Evolutionary conservation across 176 grass and related monocot genomes (phyloP).

Genomic region (Pharus latifolius): DNA sequence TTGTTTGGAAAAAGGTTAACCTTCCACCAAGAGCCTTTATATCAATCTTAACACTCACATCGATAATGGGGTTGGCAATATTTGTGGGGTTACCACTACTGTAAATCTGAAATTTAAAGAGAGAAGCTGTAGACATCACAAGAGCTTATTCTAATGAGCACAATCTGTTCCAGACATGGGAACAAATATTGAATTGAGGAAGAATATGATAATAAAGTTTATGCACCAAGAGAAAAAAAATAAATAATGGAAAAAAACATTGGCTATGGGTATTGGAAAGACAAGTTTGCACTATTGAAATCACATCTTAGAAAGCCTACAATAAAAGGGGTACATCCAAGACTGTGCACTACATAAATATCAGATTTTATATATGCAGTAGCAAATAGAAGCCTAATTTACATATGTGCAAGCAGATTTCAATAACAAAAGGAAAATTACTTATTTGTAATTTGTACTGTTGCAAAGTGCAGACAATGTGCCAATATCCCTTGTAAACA

Average conservation of each 20-base stretch:
- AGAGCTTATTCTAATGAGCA: not conserved
- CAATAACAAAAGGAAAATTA: too few species aligned
- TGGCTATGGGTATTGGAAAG: not conserved
- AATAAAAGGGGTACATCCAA: too few species aligned
- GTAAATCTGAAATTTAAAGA: conserved; percentile 73
- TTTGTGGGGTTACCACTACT: conserved; percentile 98
- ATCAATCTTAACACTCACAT: conserved; percentile 94
- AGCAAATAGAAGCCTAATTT: not conserved
- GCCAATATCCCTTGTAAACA: too few species aligned
- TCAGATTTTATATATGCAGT: not conserved
- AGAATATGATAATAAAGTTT: not conserved
- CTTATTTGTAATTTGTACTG: too few species aligned
- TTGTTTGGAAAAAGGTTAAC: conserved; percentile 72
- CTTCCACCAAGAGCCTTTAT: conserved; percentile 85
- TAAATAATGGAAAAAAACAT: not conserved
- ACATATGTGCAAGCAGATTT: not conserved
- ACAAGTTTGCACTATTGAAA: not conserved
- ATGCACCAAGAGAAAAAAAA: not conserved
- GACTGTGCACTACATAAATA: too few species aligned
- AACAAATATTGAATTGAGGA: not conserved
- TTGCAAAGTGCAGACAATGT: too few species aligned
- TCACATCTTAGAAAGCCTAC: not conserved
- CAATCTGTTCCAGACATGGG: not conserved
- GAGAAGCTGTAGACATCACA: conserved; percentile 7
- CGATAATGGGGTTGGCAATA: conserved; percentile 92